Base-by-base conservation (phyloP, 805 yeast genomes). In the Ogataea chonburiensis region DNA sequence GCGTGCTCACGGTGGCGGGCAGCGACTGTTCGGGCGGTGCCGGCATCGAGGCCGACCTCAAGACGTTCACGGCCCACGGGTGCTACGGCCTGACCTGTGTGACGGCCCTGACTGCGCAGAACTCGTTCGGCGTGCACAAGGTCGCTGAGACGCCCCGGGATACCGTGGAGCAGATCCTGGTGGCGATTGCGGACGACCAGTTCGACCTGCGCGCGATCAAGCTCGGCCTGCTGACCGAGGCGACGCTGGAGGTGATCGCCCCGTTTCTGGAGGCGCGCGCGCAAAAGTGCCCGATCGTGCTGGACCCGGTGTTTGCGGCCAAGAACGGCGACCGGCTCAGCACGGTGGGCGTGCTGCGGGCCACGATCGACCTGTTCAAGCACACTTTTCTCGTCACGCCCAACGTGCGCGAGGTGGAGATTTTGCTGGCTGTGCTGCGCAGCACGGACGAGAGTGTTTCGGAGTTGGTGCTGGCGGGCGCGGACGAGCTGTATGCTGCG, bases 21-120 rank as follows among this genome's bases (percentile, higher is more conserved):
- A 81, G 91, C 0, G 96, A 87, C 56, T 75, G 80, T 26, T 81
- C 93, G 3, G 96, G 96, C 3, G 96, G 96, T 6, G 96, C 96
- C 1, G 96, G 96, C 3, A 79, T 87, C 29, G 96, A 87, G 57
- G 96, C 96, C 0, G 96, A 87, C 57, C 55, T 87, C 26, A 87
- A 87, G 60, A 79, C 96, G 1, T 74, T 87, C 37, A 70, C 84
- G 2, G 85, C 82, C 1, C 86, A 84, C 53, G 74, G 75, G n/a
- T 86, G 86, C 30, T 87, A 80, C 54, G 96, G 83, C 0, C 61
- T 81, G 58, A 83, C 93, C 1, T 79, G 87, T 50, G 77, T 85
- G 28, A 73, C 88, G 3, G 91, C 88, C 0, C 59, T 88, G 44
- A 86, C 95, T 0, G 87, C 89, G 3, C 95, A 88, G 55, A 86